Conservation (phyloP, 2,329 filamentous ascomycete genomes). For the Bretziella fagacearum region DNA sequence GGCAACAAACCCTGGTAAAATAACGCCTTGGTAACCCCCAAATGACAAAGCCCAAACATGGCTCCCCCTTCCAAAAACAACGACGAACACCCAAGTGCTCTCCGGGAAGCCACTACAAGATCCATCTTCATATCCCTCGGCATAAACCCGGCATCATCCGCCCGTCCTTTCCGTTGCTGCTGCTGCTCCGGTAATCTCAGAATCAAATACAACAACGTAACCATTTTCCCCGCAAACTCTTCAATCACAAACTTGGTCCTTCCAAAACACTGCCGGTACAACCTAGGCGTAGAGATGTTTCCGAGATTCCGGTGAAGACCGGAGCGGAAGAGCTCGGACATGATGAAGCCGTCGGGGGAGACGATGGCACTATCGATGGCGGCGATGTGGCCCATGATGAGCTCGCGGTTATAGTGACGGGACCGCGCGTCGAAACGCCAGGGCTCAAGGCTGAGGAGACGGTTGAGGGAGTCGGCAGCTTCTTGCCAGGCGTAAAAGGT, state of each 20-base stretch:
- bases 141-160: conserved; percentile 21
- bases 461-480: conserved; percentile 69
- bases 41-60: conserved; percentile 78
- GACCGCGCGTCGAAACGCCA: conserved; percentile 74
- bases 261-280: conserved; percentile 73
- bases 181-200: conserved; percentile 35
- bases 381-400: conserved; percentile 62
- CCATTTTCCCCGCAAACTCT: conserved; percentile 73
- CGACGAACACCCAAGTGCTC: conserved; percentile 73
- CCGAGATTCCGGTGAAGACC: conserved; percentile 66
- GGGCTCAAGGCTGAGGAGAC: conserved; percentile 59
- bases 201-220: conserved; percentile 65
- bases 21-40: conserved; percentile 79
- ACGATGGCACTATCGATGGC: conserved; percentile 53
- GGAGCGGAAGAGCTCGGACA: conserved; percentile 67
- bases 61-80: conserved; percentile 78
- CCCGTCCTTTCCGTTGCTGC: conserved; percentile 35
- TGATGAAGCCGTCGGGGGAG: conserved; percentile 51
- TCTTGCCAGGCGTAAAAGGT: conserved; percentile 76
- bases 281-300: conserved; percentile 64
- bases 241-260: conserved; percentile 85
- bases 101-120: conserved; percentile 69
- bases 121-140: conserved; percentile 59
- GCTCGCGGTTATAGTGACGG: conserved; percentile 68
- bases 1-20: conserved; percentile 67